Evolutionary conservation across 768 basidiomycete species (phyloP).

Genomic region (Serendipita indica): DNA sequence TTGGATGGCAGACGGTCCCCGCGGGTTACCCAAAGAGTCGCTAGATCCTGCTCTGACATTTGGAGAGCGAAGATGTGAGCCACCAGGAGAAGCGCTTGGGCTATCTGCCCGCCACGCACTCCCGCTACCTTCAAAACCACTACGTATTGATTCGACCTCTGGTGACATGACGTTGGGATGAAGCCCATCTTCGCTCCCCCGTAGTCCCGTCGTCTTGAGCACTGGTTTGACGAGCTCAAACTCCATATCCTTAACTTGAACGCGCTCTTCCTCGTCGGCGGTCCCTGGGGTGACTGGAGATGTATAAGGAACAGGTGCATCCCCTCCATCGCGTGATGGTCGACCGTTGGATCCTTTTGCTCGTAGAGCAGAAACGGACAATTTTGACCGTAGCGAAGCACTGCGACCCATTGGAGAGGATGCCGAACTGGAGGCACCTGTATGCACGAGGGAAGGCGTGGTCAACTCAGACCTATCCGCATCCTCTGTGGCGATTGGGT

Average conservation of each 20-base stretch:
- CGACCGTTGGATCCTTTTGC: slow-evolving; percentile 23
- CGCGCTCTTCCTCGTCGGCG: slow-evolving; percentile 34
- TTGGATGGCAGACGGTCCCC: neutral
- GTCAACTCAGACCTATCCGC: slow-evolving; percentile 24
- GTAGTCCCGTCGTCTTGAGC: neutral
- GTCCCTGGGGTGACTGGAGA: slow-evolving; percentile 17
- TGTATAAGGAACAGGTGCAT: slow-evolving; percentile 14
- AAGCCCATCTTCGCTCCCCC: slow-evolving; percentile 7
- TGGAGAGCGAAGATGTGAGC: neutral
- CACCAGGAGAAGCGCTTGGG: neutral
- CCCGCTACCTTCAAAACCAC: neutral
- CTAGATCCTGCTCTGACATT: neutral
- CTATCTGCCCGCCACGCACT: neutral
- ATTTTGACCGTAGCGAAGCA: slow-evolving; percentile 37
- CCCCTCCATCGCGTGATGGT: neutral
- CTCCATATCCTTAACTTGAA: slow-evolving; percentile 69
- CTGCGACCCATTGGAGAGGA: slow-evolving; percentile 20
- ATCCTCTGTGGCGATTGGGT: neutral
- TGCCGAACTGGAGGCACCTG: slow-evolving; percentile 23
- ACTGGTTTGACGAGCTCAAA: slow-evolving; percentile 60
- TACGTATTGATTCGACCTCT: neutral
- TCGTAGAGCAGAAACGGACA: slow-evolving; percentile 54
- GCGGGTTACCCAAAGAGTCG: neutral
- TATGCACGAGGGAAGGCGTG: slow-evolving; percentile 27
- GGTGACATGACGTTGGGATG: slow-evolving; percentile 19